Evolutionary conservation across 352 stramenopile genomes (phyloP).

Genomic region (Phytophthora fragariaefolia): DNA sequence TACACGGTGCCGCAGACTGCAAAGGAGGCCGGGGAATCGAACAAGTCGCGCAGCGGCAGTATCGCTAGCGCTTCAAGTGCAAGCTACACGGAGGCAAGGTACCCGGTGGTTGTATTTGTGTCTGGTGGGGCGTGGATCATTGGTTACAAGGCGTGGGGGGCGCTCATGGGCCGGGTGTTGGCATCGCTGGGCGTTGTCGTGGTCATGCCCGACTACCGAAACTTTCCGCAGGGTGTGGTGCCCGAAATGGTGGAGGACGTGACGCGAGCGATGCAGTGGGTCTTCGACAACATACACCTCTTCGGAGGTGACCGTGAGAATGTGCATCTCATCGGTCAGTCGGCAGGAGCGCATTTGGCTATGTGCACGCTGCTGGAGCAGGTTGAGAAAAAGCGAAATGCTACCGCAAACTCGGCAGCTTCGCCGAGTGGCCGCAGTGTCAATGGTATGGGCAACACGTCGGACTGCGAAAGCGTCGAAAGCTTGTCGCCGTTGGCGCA

Average conservation of each 20-base stretch:
- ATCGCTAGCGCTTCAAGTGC: slow-evolving; percentile 22
- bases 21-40: slow-evolving; percentile 10
- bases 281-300: slow-evolving; percentile 80
- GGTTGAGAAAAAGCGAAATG: slow-evolving; percentile 56
- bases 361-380: slow-evolving; percentile 79
- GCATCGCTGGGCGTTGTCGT: slow-evolving; percentile 82
- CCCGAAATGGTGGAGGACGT: slow-evolving; percentile 92
- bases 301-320: slow-evolving; percentile 89
- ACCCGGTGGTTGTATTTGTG: slow-evolving; percentile 91
- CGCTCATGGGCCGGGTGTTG: slow-evolving; percentile 83
- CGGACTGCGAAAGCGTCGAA: slow-evolving; percentile 41
- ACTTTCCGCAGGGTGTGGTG: slow-evolving; percentile 90
- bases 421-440: slow-evolving; percentile 27
- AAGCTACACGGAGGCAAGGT: slow-evolving; percentile 33
- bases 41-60: slow-evolving; percentile 24
- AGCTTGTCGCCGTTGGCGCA: slow-evolving; percentile 38
- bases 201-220: slow-evolving; percentile 92
- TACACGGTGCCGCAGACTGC: slow-evolving; percentile 63
- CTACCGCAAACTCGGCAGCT: slow-evolving; percentile 4
- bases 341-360: slow-evolving; percentile 89
- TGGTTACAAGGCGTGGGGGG: slow-evolving; percentile 93
- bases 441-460: slow-evolving; percentile 39
- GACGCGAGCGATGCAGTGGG: slow-evolving; percentile 86
- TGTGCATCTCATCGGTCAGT: slow-evolving; percentile 90
- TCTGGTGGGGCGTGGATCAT: slow-evolving; percentile 93